phyloP scores from a whole-genome alignment of 73 alveolate species.

The Effrenium voratum region DNA sequence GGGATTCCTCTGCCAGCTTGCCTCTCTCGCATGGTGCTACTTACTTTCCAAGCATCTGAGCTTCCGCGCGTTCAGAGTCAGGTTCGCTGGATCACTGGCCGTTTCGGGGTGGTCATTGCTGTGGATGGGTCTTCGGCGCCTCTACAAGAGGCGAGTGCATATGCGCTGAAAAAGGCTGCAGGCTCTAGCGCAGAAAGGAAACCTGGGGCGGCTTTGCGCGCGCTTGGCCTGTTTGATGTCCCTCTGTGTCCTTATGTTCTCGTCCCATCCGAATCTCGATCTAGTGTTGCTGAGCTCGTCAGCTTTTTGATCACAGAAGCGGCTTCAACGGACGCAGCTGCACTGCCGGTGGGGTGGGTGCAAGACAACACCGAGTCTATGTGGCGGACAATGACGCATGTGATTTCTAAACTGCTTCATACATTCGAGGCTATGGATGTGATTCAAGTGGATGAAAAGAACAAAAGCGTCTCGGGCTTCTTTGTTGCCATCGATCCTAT shows the following conservation, averaged over 20 bases:
- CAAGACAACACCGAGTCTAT: neutral
- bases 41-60: neutral
- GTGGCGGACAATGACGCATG: neutral
- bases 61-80: constrained; percentile 4
- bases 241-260: constrained; percentile 25
- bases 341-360: constrained; percentile 12
- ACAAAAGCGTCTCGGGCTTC: neutral
- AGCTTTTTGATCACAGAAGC: neutral
- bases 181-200: too few species aligned
- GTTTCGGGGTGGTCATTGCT: constrained; percentile 30
- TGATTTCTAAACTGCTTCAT: neutral
- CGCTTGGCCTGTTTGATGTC: constrained; percentile 28
- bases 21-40: constrained; percentile 17
- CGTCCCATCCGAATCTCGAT: neutral
- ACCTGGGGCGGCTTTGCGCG: constrained; percentile 42
- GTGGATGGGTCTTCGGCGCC: constrained; percentile 57
- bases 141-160: constrained; percentile 26
- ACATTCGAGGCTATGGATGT: neutral
- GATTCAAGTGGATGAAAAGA: neutral
- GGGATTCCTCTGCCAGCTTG: neutral
- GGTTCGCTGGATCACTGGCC: constrained; percentile 26
- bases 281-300: constrained; percentile 3
- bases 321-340: neutral
- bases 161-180: neutral
- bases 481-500: neutral